Evolutionary conservation across 2,329 filamentous ascomycete genomes (phyloP).

Genomic region (Dothidotthia symphoricarpi): DNA sequence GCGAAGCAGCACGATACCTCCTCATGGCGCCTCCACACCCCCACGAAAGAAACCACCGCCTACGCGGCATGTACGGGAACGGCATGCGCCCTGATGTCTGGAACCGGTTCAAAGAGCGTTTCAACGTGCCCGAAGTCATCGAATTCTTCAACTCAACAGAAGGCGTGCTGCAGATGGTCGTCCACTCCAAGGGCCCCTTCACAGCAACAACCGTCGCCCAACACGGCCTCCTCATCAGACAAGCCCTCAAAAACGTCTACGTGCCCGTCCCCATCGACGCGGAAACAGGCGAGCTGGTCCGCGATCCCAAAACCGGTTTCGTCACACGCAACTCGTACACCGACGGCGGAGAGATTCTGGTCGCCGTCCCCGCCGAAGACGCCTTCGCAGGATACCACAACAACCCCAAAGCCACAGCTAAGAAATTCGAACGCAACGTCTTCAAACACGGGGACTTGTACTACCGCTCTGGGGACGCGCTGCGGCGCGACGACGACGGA

Average conservation of each 20-base stretch:
- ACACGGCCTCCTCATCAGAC: conserved; percentile 62
- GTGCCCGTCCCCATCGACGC: conserved; percentile 67
- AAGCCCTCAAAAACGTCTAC: conserved; percentile 53
- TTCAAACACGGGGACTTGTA: conserved; percentile 47
- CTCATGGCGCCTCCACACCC: conserved; percentile 63
- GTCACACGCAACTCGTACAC: conserved; percentile 61
- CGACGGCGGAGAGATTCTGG: conserved; percentile 70
- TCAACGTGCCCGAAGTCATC: conserved; percentile 59
- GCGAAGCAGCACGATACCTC: conserved; percentile 71
- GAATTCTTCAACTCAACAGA: conserved; percentile 80
- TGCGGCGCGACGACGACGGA: conserved; percentile 44
- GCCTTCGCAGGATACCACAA: conserved; percentile 64
- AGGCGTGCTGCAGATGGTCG: conserved; percentile 62
- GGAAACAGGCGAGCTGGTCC: conserved; percentile 63
- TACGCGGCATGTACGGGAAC: conserved; percentile 63
- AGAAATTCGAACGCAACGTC: conserved; percentile 49
- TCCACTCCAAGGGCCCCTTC: conserved; percentile 53
- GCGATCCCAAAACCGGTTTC: conserved; percentile 66
- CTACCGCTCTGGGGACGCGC: conserved; percentile 48
- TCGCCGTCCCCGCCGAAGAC: conserved; percentile 52
- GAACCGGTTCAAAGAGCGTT: conserved; percentile 61
- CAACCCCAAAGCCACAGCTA: conserved; percentile 62
- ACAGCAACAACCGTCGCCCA: conserved; percentile 63
- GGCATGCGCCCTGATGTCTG: conserved; percentile 68
- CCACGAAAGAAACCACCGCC: conserved; percentile 57